A percentile compares a stretch with the other conserved stretches of the same genome.
Conservation (phyloP, 2,329 filamentous ascomycete species). For the Myriosclerotinia curreyana region DNA sequence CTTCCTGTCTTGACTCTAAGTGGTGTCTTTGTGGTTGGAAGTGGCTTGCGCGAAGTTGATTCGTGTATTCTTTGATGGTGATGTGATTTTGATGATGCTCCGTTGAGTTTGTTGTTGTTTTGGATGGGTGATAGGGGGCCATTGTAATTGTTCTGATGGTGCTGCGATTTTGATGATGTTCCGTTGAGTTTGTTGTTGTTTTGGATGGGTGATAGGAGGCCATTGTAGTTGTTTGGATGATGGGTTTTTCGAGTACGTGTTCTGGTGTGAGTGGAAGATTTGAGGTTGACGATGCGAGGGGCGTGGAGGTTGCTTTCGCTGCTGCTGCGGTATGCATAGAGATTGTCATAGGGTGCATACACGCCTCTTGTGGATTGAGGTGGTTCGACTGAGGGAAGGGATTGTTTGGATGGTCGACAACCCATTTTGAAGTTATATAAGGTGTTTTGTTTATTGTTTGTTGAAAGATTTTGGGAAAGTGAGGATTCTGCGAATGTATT, state of each 20-base stretch:
- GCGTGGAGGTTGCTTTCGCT: background rate
- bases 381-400: background rate
- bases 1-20: background rate
- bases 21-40: too few relatives aligned
- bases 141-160: background rate
- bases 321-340: background rate
- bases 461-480: too few relatives aligned
- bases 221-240: background rate
- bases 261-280: too few relatives aligned
- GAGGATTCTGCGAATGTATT: too few relatives aligned
- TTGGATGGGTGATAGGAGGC: background rate
- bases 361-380: too few relatives aligned
- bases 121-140: background rate
- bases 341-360: background rate
- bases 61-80: too few relatives aligned
- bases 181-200: background rate
- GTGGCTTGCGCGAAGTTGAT: too few relatives aligned
- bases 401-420: background rate
- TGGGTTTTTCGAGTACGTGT: background rate
- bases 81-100: too few relatives aligned
- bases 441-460: background rate
- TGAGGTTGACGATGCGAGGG: background rate
- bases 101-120: background rate
- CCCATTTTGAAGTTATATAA: background rate
- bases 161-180: too few relatives aligned